Conservation (phyloP, 192 early-diverging fungal genomes). For the Haplosporangium gracile region DNA sequence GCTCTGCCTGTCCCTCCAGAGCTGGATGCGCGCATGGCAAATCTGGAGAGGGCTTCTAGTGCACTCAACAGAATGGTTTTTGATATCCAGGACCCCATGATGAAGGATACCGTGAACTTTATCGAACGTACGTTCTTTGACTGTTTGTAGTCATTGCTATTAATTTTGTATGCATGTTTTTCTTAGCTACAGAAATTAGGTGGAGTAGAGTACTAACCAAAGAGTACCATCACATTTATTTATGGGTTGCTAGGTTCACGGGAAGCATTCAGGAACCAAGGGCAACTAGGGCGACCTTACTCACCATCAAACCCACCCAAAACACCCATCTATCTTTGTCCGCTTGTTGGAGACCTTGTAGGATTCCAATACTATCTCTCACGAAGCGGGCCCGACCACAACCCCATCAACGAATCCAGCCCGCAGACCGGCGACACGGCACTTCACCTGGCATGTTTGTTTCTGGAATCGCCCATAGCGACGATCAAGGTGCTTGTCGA, state of each 20-base stretch:
- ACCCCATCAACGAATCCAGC: constrained; percentile 54
- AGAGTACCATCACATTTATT: neutral
- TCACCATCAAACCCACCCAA: constrained; percentile 40
- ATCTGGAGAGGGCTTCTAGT: constrained; percentile 36
- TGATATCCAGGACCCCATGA: constrained; percentile 48
- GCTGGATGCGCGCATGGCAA: constrained; percentile 35
- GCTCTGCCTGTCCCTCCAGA: constrained; percentile 48
- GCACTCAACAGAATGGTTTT: constrained; percentile 48
- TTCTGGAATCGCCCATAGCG: constrained; percentile 44
- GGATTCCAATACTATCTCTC: constrained; percentile 40
- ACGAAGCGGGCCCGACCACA: constrained; percentile 10
- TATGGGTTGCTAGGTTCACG: constrained; percentile 20
- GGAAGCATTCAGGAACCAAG: constrained; percentile 23
- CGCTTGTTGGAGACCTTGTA: constrained; percentile 43
- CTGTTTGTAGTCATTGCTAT: neutral
- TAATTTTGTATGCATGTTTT: neutral
- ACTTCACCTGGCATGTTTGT: constrained; percentile 47
- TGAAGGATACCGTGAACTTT: constrained; percentile 35
- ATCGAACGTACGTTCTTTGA: constrained; percentile 28
- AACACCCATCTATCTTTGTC: constrained; percentile 51
- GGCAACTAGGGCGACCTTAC: constrained; percentile 4
- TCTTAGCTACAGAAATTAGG: neutral
- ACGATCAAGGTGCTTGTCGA: constrained; percentile 50
- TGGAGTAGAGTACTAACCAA: neutral
- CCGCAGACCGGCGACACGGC: constrained; percentile 47